Percentiles rank a stretch among this genome's conserved stretches.
These are phyloP conservation scores for Cryptococcus hybrid DNA, from an alignment of 1,284 basidiomycete species.

Conservation along the genomic window DNA sequence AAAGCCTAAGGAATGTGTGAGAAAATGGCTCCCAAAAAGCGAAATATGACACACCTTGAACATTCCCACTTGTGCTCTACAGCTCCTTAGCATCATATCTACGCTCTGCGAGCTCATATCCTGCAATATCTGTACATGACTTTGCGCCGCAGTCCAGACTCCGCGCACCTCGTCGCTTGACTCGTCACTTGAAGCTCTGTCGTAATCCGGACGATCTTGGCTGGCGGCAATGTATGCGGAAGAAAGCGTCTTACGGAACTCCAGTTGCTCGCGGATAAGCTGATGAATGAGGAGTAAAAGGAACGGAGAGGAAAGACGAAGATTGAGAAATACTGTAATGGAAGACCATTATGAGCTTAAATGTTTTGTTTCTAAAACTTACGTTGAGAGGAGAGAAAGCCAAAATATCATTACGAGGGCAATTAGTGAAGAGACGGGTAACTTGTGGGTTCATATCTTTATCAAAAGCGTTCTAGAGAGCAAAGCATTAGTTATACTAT, in stretches of 20 bases:
- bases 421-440: background rate
- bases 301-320: conserved; percentile 25
- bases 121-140: conserved; percentile 21
- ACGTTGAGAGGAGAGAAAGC: conserved; percentile 40
- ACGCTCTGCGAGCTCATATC: conserved; percentile 26
- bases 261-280: conserved; percentile 21
- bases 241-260: conserved; percentile 24
- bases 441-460: no score
- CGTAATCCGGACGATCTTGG: background rate
- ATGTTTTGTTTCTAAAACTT: conserved; percentile 1
- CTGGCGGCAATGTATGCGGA: conserved; percentile 18
- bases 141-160: background rate
- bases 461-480: no score
- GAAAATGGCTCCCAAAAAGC: background rate
- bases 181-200: background rate
- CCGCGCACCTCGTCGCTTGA: background rate
- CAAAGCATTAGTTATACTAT: no score
- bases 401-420: conserved; percentile 9
- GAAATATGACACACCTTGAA: conserved; percentile 17
- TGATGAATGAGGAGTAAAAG: conserved; percentile 33
- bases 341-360: background rate
- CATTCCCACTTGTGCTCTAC: conserved; percentile 22
- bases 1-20: conserved; percentile 12
- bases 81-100: conserved; percentile 24
- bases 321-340: conserved; percentile 20